Evolutionary conservation across 306 rosid genomes (phyloP).

Genomic region (Cotoneaster glaucophyllus): DNA sequence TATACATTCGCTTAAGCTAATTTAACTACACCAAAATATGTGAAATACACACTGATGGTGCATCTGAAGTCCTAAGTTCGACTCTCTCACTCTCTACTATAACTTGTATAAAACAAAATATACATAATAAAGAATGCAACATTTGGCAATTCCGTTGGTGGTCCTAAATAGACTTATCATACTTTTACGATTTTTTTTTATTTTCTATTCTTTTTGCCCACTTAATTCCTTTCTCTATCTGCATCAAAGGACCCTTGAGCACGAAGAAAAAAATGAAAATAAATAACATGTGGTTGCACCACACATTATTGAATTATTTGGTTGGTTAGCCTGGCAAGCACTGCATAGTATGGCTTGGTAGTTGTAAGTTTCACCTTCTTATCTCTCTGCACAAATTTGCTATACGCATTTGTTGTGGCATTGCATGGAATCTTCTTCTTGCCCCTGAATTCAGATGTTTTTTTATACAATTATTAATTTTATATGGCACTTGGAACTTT

Average conservation of each 20-base stretch:
- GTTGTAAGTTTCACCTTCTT: neutral
- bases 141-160: constrained; percentile 1
- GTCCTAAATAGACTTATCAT: constrained; percentile 6
- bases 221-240: neutral
- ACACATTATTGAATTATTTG: neutral
- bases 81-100: neutral
- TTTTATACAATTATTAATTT: too few species aligned
- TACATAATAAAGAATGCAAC: neutral
- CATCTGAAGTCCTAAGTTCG: neutral
- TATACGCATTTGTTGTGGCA: neutral
- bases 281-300: neutral
- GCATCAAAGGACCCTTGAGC: neutral
- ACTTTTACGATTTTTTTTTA: neutral
- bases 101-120: neutral
- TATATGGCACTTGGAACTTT: too few species aligned
- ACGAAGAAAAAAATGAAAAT: neutral
- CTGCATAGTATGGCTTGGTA: neutral
- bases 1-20: too few species aligned
- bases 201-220: neutral
- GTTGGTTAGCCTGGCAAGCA: neutral
- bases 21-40: too few species aligned
- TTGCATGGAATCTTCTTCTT: neutral
- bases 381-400: neutral
- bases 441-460: neutral
- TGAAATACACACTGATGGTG: neutral